phyloP scores from a whole-genome alignment of 2,329 filamentous ascomycete species.

The Aspergillus sp. region DNA sequence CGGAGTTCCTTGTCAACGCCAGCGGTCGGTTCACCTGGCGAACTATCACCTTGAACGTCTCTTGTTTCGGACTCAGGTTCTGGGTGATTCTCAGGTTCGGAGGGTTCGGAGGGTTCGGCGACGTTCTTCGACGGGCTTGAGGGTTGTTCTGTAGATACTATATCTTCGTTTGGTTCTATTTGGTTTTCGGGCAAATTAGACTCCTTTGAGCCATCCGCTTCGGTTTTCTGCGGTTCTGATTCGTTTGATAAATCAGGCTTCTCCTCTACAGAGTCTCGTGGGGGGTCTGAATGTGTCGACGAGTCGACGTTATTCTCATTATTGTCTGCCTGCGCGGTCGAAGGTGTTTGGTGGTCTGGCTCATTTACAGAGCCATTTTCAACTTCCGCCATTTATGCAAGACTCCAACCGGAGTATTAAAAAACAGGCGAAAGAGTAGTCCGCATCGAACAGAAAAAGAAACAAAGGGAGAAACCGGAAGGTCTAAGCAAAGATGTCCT shows the following conservation, averaged over 20 bases:
- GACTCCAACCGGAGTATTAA: constrained; percentile 29
- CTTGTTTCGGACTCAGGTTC: constrained; percentile 15
- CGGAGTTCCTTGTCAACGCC: constrained; percentile 9
- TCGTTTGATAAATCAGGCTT: constrained; percentile 26
- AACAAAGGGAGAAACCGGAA: constrained; percentile 11
- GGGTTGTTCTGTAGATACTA: constrained; percentile 16
- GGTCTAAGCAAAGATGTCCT: neutral
- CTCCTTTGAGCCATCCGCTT: constrained; percentile 13
- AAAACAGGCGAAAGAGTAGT: constrained; percentile 18
- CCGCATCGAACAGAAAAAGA: constrained; percentile 24
- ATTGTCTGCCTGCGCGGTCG: constrained; percentile 21
- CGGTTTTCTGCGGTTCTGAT: constrained; percentile 24
- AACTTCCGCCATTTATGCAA: constrained; percentile 38
- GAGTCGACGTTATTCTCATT: constrained; percentile 25
- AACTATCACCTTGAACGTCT: constrained; percentile 8
- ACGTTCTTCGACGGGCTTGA: constrained; percentile 20
- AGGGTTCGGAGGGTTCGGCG: constrained; percentile 18
- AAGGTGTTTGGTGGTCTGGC: constrained; percentile 22
- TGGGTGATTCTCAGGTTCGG: constrained; percentile 15
- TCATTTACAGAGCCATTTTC: constrained; percentile 29
- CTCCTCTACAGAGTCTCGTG: constrained; percentile 22
- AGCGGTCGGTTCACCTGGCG: constrained; percentile 9
- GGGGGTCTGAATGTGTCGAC: constrained; percentile 18
- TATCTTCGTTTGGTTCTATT: constrained; percentile 9
- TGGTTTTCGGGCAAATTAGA: constrained; percentile 2